Percentiles rank a stretch among this genome's conserved stretches.
Evolutionary conservation across 305 asterid genomes (phyloP).

Genomic region (Solanum hybrid): DNA sequence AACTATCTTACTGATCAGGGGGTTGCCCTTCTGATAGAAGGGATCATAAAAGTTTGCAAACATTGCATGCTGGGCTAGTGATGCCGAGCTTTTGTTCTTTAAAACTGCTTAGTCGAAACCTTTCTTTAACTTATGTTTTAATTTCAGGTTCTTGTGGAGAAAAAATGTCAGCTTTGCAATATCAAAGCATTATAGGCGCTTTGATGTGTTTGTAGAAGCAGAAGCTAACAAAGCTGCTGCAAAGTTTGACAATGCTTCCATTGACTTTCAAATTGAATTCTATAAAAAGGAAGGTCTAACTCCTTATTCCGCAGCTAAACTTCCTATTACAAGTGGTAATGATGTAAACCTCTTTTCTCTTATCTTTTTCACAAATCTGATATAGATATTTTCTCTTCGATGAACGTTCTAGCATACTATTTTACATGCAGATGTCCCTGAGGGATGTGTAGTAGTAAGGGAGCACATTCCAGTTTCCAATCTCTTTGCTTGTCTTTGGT

Average conservation of each 20-base stretch:
- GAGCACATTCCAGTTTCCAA: constrained; percentile 78
- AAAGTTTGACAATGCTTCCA: constrained; percentile 69
- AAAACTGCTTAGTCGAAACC: not conserved
- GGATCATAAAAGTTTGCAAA: not conserved
- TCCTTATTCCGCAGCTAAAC: constrained; percentile 56
- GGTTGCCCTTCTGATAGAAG: not conserved
- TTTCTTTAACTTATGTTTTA: not conserved
- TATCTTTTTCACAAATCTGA: not conserved
- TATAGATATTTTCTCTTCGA: not conserved
- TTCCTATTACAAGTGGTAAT: constrained; percentile 77
- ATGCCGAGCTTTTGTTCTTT: not conserved
- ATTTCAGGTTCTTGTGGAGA: constrained; percentile 76
- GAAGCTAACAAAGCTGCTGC: constrained; percentile 80
- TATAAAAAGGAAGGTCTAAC: constrained; percentile 73
- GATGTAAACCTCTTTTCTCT: not conserved
- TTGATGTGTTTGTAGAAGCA: constrained; percentile 81
- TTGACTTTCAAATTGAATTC: constrained; percentile 67
- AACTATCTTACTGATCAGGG: not conserved
- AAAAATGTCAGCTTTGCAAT: constrained; percentile 76
- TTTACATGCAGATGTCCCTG: constrained; percentile 70
- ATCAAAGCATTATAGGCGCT: constrained; percentile 77
- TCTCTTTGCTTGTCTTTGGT: constrained; percentile 89
- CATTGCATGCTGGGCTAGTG: not conserved
- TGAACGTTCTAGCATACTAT: not conserved
- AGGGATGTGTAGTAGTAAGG: constrained; percentile 78